Evolutionary conservation across 352 stramenopile species (phyloP).

Genomic region (Phytopythium delawarense): DNA sequence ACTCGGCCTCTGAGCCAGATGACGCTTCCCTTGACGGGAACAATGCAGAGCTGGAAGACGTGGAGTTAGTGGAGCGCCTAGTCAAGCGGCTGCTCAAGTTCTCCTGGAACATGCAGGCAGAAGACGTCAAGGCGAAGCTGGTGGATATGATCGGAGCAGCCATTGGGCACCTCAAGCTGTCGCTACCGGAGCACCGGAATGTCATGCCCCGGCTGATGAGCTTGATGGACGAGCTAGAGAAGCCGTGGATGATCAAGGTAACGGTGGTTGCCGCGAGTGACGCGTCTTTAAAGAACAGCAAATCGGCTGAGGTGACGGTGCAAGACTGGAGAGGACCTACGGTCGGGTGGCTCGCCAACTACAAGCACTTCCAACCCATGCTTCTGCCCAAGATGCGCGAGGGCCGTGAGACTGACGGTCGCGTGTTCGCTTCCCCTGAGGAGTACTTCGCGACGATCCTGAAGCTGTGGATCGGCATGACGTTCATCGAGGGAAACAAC

Average conservation of each 20-base stretch:
- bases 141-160: conserved; percentile 55
- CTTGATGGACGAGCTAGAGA: conserved; percentile 65
- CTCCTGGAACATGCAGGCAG: conserved; percentile 49
- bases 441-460: conserved; percentile 79
- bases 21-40: conserved; percentile 30
- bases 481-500: conserved; percentile 84
- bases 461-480: conserved; percentile 84
- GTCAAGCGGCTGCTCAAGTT: conserved; percentile 58
- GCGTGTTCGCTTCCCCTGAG: conserved; percentile 66
- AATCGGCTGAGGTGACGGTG: not conserved
- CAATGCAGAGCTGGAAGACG: conserved; percentile 26
- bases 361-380: conserved; percentile 65
- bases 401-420: conserved; percentile 19
- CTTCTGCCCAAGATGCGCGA: conserved; percentile 72
- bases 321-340: conserved; percentile 63
- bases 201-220: conserved; percentile 32
- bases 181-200: conserved; percentile 44
- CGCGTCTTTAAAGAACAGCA: not conserved
- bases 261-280: conserved; percentile 3
- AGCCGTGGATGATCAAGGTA: conserved; percentile 63
- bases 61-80: conserved; percentile 40
- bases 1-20: not conserved
- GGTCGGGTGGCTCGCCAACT: conserved; percentile 66
- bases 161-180: conserved; percentile 33
- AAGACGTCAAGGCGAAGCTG: conserved; percentile 55